These are phyloP conservation scores for Eucalyptus globulus DNA, from an alignment of 345 rosid species.

Conservation along the genomic window DNA sequence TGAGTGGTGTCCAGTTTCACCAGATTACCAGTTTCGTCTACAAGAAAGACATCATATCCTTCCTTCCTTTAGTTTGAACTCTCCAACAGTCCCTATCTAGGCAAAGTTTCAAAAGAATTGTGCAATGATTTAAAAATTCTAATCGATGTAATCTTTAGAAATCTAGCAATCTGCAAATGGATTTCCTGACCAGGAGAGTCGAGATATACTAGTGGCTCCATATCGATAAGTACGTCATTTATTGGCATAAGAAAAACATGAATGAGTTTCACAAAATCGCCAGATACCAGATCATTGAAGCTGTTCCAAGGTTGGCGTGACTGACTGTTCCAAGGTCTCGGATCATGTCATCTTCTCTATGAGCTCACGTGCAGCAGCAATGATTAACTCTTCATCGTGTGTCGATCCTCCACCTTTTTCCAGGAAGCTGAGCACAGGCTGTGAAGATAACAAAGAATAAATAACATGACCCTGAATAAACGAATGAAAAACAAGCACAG, in stretches of 20 bases:
- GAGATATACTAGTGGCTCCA: background rate
- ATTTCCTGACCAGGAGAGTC: background rate
- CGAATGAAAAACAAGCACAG: background rate
- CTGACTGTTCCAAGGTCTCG: background rate
- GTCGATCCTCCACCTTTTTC: background rate
- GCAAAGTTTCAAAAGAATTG: background rate
- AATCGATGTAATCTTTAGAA: background rate
- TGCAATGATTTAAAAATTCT: background rate
- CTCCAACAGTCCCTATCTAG: background rate
- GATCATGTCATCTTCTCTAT: background rate
- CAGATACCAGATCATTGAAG: background rate
- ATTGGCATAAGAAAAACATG: background rate
- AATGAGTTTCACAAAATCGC: background rate
- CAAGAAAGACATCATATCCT: background rate
- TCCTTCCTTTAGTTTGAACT: background rate
- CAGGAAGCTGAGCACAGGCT: background rate
- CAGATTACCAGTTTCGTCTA: background rate
- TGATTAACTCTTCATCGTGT: background rate
- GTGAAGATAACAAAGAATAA: background rate
- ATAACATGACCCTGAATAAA: background rate
- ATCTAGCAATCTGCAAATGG: background rate
- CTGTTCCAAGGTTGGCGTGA: too few species aligned
- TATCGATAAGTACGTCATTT: background rate
- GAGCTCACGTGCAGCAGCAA: background rate
- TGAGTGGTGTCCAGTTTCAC: background rate